A percentile compares a stretch with the other conserved stretches of the same genome.
These are phyloP conservation scores for Paramyrothecium sp. DNA, from an alignment of 2,329 filamentous ascomycete species.

Conservation along the genomic window DNA sequence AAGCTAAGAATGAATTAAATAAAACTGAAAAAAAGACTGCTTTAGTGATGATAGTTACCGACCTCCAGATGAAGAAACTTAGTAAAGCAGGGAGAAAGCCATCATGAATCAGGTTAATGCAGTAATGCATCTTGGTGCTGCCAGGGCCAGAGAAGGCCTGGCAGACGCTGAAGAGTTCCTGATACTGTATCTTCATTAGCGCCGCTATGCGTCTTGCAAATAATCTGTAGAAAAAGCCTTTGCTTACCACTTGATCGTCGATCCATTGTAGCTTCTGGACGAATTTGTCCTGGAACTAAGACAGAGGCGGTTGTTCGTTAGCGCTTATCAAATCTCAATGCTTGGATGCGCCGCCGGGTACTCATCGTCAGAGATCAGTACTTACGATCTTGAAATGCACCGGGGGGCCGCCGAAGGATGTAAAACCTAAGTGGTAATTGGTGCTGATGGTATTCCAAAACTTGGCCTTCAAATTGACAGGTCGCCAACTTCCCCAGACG, in stretches of 20 bases:
- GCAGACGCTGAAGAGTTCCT: conserved; percentile 69
- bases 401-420: conserved; percentile 63
- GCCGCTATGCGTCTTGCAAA: too few relatives aligned
- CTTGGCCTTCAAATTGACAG: too few relatives aligned
- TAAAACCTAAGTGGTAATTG: conserved; percentile 62
- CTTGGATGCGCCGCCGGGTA: too few relatives aligned
- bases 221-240: too few relatives aligned
- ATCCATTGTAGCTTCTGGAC: conserved; percentile 62
- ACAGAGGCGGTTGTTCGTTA: too few relatives aligned
- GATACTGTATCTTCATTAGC: too few relatives aligned
- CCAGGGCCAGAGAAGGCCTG: conserved; percentile 67
- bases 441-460: conserved; percentile 3
- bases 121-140: conserved; percentile 71
- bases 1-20: too few relatives aligned
- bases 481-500: too few relatives aligned
- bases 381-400: conserved; percentile 66
- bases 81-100: conserved; percentile 58
- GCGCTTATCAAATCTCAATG: too few relatives aligned
- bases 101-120: conserved; percentile 62
- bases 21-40: too few relatives aligned
- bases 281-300: conserved; percentile 40
- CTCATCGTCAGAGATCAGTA: too few relatives aligned
- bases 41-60: neutral
- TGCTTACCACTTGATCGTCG: conserved; percentile 64
- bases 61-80: conserved; percentile 65